These are phyloP conservation scores for Carnegiea gigantea DNA, from an alignment of 179 eudicot genomes.

Conservation along the genomic window DNA sequence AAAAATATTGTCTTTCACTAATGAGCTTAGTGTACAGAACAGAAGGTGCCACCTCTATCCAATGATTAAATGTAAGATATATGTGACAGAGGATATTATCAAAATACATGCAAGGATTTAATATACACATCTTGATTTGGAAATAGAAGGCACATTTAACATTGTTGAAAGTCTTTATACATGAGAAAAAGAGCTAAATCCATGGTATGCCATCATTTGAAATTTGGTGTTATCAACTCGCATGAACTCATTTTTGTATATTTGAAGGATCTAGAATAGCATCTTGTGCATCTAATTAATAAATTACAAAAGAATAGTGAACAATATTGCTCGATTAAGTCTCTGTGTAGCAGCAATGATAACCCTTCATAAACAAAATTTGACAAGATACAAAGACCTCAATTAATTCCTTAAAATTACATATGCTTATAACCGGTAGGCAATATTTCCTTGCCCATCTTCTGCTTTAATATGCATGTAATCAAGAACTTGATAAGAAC, in stretches of 20 bases:
- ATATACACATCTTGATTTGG: neutral
- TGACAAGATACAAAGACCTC: no score
- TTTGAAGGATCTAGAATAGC: neutral
- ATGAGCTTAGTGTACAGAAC: conserved; percentile 75
- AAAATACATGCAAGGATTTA: conserved; percentile 1
- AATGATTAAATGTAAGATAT: conserved; percentile 26
- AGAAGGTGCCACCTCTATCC: conserved; percentile 81
- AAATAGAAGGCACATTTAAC: neutral
- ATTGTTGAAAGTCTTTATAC: neutral
- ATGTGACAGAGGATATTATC: neutral
- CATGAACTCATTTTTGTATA: neutral
- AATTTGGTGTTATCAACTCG: neutral
- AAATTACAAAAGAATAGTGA: no score
- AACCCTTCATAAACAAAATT: no score
- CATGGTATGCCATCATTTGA: neutral
- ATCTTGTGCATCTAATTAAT: neutral
- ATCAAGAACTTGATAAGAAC: no score
- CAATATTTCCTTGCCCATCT: no score
- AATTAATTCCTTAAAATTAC: no score
- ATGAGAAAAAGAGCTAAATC: neutral
- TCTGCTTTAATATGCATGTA: no score
- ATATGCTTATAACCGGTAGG: no score
- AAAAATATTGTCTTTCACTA: conserved; percentile 90
- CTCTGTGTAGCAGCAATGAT: no score
- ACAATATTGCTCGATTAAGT: no score